Conservation (phyloP, 1,139 yeast genomes). For the Eremothecium sinecaudum region DNA sequence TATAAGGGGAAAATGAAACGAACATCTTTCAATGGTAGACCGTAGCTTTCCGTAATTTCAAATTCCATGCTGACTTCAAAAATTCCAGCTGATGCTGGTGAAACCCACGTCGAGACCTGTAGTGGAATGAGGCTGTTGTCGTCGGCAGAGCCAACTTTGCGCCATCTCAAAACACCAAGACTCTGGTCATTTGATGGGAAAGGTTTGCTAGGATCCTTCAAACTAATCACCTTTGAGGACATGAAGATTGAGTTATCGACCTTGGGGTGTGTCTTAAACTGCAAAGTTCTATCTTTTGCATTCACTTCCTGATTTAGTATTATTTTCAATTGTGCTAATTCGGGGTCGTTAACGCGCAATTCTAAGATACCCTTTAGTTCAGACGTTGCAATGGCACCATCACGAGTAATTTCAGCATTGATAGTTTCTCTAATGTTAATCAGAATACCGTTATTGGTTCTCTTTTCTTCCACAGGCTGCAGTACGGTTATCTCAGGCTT, state of each 20-base stretch:
- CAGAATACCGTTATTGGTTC: slow-evolving; percentile 64
- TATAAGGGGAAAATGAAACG: slow-evolving; percentile 56
- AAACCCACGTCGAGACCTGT: slow-evolving; percentile 78
- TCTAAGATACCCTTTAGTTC: slow-evolving; percentile 90
- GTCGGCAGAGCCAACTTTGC: slow-evolving; percentile 54
- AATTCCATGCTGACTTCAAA: slow-evolving; percentile 82
- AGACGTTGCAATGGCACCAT: slow-evolving; percentile 63
- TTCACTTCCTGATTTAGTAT: slow-evolving; percentile 39
- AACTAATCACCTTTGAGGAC: slow-evolving; percentile 48
- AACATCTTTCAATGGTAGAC: slow-evolving; percentile 46
- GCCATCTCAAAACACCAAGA: slow-evolving; percentile 88
- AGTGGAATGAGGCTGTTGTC: slow-evolving; percentile 55
- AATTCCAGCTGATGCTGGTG: slow-evolving; percentile 42
- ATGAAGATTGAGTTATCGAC: slow-evolving; percentile 72
- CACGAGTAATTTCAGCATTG: slow-evolving; percentile 70
- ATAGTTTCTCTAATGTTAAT: slow-evolving; percentile 70
- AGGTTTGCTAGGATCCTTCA: slow-evolving; percentile 67
- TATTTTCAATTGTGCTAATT: slow-evolving; percentile 57
- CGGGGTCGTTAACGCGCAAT: slow-evolving; percentile 69
- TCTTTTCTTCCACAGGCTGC: slow-evolving; percentile 24
- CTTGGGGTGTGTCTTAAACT: slow-evolving; percentile 91
- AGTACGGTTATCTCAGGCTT: slow-evolving; percentile 16
- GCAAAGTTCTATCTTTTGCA: slow-evolving; percentile 35
- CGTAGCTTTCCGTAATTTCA: slow-evolving; percentile 48
- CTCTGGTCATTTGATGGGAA: slow-evolving; percentile 90